These are phyloP conservation scores for Rhododendron ovatum DNA, from an alignment of 148 eudicot genomes.

Conservation along the genomic window DNA sequence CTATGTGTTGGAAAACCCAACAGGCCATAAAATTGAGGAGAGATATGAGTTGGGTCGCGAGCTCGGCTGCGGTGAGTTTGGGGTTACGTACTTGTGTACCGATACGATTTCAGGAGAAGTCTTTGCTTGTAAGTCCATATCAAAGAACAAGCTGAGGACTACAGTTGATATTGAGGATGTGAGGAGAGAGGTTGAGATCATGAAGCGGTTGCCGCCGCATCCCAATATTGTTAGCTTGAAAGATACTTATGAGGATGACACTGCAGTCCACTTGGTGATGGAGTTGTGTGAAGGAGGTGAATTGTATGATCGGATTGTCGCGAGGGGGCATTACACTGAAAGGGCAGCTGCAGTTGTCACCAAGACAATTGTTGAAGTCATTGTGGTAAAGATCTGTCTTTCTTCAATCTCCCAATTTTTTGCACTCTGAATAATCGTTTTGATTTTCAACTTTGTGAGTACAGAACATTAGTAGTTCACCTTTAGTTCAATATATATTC, in stretches of 20 bases:
- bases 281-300: slow-evolving; percentile 60
- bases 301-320: too few species aligned
- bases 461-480: not conserved
- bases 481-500: not conserved
- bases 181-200: slow-evolving; percentile 54
- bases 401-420: not conserved
- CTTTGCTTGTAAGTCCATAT: slow-evolving; percentile 51
- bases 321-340: too few species aligned
- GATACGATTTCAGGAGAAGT: slow-evolving; percentile 34
- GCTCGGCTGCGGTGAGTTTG: slow-evolving; percentile 54
- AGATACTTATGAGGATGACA: slow-evolving; percentile 51
- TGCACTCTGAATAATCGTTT: not conserved
- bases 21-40: slow-evolving; percentile 34
- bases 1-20: slow-evolving; percentile 38
- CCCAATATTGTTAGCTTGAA: too few species aligned
- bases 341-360: too few species aligned
- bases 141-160: slow-evolving; percentile 48
- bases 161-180: slow-evolving; percentile 52
- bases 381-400: too few species aligned
- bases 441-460: not conserved
- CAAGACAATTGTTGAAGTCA: too few species aligned
- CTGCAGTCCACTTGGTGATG: slow-evolving; percentile 53
- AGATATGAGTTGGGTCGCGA: slow-evolving; percentile 43
- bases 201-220: slow-evolving; percentile 48
- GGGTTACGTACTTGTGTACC: slow-evolving; percentile 28